Percentiles rank a stretch among this genome's conserved stretches.
Evolutionary conservation across 1,284 basidiomycete species (phyloP).

Genomic region (Marasmius sp.): DNA sequence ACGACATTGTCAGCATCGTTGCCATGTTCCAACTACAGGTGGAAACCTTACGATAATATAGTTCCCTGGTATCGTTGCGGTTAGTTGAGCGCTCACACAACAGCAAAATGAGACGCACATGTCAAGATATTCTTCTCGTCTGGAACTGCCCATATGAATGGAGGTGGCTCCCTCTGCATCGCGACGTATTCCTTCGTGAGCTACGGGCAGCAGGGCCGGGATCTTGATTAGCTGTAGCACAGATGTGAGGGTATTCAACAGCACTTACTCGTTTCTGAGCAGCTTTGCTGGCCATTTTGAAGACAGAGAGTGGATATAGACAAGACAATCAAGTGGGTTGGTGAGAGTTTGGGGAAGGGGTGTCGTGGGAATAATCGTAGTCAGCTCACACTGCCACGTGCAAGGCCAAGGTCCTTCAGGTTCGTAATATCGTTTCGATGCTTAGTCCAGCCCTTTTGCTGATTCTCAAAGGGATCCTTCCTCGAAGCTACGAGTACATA

Average conservation of each 20-base stretch:
- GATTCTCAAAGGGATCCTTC: too few relatives aligned
- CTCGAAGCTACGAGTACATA: too few relatives aligned
- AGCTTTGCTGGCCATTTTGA: slow-evolving; percentile 76
- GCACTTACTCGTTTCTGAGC: slow-evolving; percentile 77
- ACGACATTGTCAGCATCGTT: background rate
- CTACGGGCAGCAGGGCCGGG: slow-evolving; percentile 37
- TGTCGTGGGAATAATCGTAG: background rate
- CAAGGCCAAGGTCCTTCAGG: too few relatives aligned
- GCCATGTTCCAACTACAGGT: slow-evolving; percentile 8
- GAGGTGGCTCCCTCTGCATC: slow-evolving; percentile 93
- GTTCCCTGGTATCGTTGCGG: slow-evolving; percentile 62
- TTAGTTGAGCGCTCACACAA: slow-evolving; percentile 11
- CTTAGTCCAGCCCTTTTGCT: too few relatives aligned
- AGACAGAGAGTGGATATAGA: background rate
- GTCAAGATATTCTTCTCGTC: slow-evolving; percentile 95
- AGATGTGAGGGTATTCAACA: background rate
- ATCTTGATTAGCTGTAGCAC: background rate
- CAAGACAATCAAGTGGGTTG: background rate
- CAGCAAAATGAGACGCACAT: slow-evolving; percentile 50
- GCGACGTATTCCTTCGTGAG: slow-evolving; percentile 87
- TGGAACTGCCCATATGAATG: slow-evolving; percentile 90
- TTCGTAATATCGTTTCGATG: too few relatives aligned
- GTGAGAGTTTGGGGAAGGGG: background rate
- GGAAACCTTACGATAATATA: slow-evolving; percentile 71
- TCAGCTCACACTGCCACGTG: background rate